Percentiles rank a stretch among this genome's conserved stretches.
These are phyloP conservation scores for Exophiala alcalophila DNA, from an alignment of 2,329 filamentous ascomycete species.

Conservation along the genomic window DNA sequence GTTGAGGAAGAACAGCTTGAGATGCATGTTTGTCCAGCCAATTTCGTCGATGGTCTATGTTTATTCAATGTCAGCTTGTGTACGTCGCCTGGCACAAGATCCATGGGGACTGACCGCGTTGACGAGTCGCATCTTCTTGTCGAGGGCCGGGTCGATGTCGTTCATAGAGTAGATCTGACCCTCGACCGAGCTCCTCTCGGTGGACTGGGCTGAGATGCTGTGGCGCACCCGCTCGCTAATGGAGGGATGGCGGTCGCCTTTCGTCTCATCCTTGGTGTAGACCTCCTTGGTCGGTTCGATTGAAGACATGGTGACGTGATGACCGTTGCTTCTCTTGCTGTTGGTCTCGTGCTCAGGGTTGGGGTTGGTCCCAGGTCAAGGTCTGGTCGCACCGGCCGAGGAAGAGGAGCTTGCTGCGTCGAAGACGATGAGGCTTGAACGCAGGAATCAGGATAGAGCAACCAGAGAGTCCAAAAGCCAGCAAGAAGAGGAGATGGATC, in stretches of 20 bases:
- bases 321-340: neutral
- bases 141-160: constrained; percentile 39
- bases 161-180: constrained; percentile 29
- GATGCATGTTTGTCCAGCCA: constrained; percentile 59
- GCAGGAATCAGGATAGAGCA: no score
- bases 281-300: constrained; percentile 12
- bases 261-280: constrained; percentile 6
- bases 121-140: constrained; percentile 40
- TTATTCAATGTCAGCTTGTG: neutral
- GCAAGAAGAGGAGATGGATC: no score
- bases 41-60: constrained; percentile 53
- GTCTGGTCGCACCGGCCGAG: no score
- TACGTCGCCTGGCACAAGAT: no score
- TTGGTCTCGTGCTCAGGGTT: neutral
- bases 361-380: no score
- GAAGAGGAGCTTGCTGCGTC: no score
- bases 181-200: constrained; percentile 18
- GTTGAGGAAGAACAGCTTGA: constrained; percentile 61
- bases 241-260: constrained; percentile 7
- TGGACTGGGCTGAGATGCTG: constrained; percentile 18
- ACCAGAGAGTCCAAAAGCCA: no score
- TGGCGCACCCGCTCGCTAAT: constrained; percentile 19
- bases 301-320: constrained; percentile 12
- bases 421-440: no score
- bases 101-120: constrained; percentile 35